Evolutionary conservation across 1,284 basidiomycete genomes (phyloP).

Genomic region (Cutaneotrichosporon sp.): DNA sequence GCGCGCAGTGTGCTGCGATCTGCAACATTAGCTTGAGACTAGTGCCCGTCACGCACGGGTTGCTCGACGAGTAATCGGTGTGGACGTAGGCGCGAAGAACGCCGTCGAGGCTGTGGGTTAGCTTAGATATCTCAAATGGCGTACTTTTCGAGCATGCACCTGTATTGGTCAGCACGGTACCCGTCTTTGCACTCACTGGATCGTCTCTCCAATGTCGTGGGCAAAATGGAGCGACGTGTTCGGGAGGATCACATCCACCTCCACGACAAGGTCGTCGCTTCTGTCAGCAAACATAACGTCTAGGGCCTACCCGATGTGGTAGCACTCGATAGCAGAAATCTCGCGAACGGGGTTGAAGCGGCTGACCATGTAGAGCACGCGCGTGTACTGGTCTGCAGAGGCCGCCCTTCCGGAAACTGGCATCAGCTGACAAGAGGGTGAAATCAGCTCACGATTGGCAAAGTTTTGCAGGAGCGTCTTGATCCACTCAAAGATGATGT

Average conservation of each 20-base stretch:
- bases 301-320: conserved; percentile 44
- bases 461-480: conserved; percentile 50
- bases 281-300: not conserved
- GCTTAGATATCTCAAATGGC: conserved; percentile 4
- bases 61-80: conserved; percentile 38
- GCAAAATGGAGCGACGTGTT: conserved; percentile 48
- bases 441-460: conserved; percentile 37
- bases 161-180: conserved; percentile 5
- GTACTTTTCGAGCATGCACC: conserved; percentile 41
- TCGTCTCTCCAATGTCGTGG: conserved; percentile 50
- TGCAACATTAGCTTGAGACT: not conserved
- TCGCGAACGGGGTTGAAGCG: conserved; percentile 47
- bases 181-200: conserved; percentile 32
- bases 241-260: conserved; percentile 51
- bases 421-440: not conserved
- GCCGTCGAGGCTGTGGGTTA: conserved; percentile 41
- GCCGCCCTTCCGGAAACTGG: conserved; percentile 41
- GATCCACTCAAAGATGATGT: conserved; percentile 50
- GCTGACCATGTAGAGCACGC: conserved; percentile 52
- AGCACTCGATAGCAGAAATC: conserved; percentile 46
- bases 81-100: conserved; percentile 51
- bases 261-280: conserved; percentile 49
- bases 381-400: conserved; percentile 35
- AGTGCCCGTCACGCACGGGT: conserved; percentile 28
- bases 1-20: conserved; percentile 10